Evolutionary conservation across 306 rosid species (phyloP).

Genomic region (Fragaria vesca): DNA sequence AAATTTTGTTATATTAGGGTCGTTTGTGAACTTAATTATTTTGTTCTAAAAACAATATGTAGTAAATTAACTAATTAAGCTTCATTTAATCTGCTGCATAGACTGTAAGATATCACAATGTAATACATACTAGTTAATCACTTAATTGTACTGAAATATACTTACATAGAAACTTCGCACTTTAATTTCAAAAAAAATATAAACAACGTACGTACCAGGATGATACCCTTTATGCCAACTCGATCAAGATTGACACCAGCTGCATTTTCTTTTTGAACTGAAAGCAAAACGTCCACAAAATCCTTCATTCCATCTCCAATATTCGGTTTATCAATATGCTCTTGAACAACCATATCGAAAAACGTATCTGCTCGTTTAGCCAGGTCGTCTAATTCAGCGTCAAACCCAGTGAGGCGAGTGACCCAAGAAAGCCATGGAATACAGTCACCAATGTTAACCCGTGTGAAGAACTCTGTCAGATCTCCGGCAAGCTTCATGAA

Average conservation of each 20-base stretch:
- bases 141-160: no score
- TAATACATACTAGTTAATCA: no score
- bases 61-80: no score
- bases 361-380: background rate
- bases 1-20: no score
- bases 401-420: background rate
- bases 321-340: background rate
- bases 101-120: no score
- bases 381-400: background rate
- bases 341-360: background rate
- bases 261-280: background rate
- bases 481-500: background rate
- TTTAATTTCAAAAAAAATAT: no score
- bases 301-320: background rate
- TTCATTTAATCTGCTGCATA: no score
- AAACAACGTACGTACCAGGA: background rate
- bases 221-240: background rate
- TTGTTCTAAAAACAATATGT: no score
- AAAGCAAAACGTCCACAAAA: background rate
- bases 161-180: no score
- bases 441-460: background rate
- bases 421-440: constrained; percentile 3
- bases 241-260: background rate
- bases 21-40: no score
- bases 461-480: background rate